Evolutionary conservation across 2,329 filamentous ascomycete genomes (phyloP).

Genomic region (Atkinsonella hypoxylon): DNA sequence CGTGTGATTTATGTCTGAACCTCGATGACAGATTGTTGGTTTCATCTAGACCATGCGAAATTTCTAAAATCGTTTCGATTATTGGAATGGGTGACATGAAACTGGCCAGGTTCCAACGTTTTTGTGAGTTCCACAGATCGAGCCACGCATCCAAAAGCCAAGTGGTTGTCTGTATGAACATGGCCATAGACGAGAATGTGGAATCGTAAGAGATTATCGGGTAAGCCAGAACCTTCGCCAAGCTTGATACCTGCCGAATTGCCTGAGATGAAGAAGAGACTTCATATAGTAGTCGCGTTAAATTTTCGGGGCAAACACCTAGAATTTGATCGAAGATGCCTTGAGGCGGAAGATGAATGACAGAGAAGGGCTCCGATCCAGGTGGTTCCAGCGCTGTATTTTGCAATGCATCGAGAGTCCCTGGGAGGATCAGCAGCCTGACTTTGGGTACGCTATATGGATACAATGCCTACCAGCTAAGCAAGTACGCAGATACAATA

Average conservation of each 20-base stretch:
- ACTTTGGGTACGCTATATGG: neutral
- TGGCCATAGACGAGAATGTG: conserved; percentile 19
- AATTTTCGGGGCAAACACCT: conserved; percentile 12
- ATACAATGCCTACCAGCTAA: conserved; percentile 27
- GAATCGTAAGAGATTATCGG: conserved; percentile 24
- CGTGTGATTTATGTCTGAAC: conserved; percentile 24
- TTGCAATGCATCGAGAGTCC: conserved; percentile 23
- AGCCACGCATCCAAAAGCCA: conserved; percentile 40
- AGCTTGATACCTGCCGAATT: conserved; percentile 31
- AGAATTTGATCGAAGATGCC: conserved; percentile 25
- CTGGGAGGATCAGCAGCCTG: conserved; percentile 15
- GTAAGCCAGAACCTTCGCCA: conserved; percentile 32
- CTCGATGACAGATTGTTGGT: conserved; percentile 10
- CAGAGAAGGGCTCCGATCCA: conserved; percentile 15
- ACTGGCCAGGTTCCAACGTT: conserved; percentile 21
- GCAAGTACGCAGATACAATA: conserved; percentile 35
- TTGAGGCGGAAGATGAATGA: conserved; percentile 26
- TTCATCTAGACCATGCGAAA: conserved; percentile 15
- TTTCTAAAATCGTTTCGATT: conserved; percentile 24
- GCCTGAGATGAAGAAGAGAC: conserved; percentile 30
- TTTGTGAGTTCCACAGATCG: conserved; percentile 28
- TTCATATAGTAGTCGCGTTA: conserved; percentile 25
- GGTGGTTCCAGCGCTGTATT: conserved; percentile 16
- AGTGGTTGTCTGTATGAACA: conserved; percentile 28
- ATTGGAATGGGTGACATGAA: conserved; percentile 21